Evolutionary conservation across 2,329 filamentous ascomycete genomes (phyloP).

Genomic region (Cadophora luteo-olivacea): DNA sequence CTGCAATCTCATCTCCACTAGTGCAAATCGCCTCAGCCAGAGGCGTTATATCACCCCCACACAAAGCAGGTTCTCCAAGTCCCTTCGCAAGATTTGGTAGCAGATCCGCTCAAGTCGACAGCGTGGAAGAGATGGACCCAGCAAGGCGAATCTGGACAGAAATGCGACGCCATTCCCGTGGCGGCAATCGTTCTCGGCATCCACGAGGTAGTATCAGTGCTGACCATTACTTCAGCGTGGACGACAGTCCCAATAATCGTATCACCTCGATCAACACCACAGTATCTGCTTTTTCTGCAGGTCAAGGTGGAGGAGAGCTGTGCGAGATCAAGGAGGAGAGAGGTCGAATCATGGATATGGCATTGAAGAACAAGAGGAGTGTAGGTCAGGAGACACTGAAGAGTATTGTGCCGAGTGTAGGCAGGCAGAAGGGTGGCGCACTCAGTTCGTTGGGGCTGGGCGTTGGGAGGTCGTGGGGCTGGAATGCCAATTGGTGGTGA

Average conservation of each 20-base stretch:
- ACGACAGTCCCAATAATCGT: slow-evolving; percentile 26
- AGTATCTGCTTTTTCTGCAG: slow-evolving; percentile 4
- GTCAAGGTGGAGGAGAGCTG: neutral
- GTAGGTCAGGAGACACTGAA: slow-evolving; percentile 35
- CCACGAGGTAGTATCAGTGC: slow-evolving; percentile 33
- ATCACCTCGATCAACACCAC: slow-evolving; percentile 24
- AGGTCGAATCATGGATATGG: slow-evolving; percentile 31
- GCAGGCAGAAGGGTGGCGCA: slow-evolving; percentile 20
- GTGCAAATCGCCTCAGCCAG: neutral
- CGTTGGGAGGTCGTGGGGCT: slow-evolving; percentile 25
- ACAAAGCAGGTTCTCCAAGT: slow-evolving; percentile 10
- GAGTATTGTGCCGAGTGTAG: slow-evolving; percentile 36
- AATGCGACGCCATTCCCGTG: slow-evolving; percentile 41
- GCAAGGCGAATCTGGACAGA: slow-evolving; percentile 44
- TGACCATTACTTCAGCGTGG: slow-evolving; percentile 35
- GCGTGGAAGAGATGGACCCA: slow-evolving; percentile 39
- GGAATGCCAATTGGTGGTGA: slow-evolving; percentile 29
- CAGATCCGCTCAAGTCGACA: slow-evolving; percentile 1
- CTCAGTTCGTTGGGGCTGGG: slow-evolving; percentile 23
- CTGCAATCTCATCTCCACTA: slow-evolving; percentile 14
- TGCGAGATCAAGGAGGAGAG: slow-evolving; percentile 23
- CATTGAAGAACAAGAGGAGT: slow-evolving; percentile 37
- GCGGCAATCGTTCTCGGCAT: slow-evolving; percentile 28
- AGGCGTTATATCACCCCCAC: slow-evolving; percentile 1
- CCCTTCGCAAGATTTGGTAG: slow-evolving; percentile 19